Evolutionary conservation across 164 flowering plant genomes (phyloP), one percentile per base, ranked within the genome.

Genomic region (Sedum album): DNA sequence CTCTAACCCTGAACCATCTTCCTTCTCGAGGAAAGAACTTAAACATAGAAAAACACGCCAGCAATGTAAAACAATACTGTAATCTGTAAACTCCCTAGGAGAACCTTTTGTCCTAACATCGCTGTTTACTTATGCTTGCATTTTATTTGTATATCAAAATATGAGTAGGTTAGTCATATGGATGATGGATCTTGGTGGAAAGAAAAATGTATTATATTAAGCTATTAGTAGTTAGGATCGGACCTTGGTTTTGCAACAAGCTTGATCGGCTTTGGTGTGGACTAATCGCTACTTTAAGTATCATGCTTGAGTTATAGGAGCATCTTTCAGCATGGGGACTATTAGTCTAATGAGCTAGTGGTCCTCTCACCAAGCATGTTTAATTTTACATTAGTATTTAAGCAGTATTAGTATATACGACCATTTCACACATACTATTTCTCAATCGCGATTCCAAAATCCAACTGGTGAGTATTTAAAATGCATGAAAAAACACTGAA

Each of bases 221-320:
- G 62, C 62, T 57, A 44, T 5, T 17, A 28, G 62, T 28, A 57
- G 33, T 57, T 57, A 57, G 21, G 62, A 57, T 57, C 62, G 26
- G 62, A 28, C 62, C 33, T 57, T 57, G 62, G 62, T 57, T 10
- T 57, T 57, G 18, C 17, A 6, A 20, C 57, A 57, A 28, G 30
- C 33, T 57, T 57, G 62, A 57, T 28, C 31, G 28, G 62, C 62
- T 33, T 57, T 57, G 28, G 4, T 57, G 62, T 57, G 62, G 20
- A 57, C 62, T 57, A 57, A 44, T 57, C 33, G 2, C 62, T 57
- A 57, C 21, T 57, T 57, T 57, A 57, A 57, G 15, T 11, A 57
- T 57, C 62, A 57, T 57, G 62, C 62, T 57, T 57, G 33, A 57
- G 62, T 57, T 57, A 28, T 26, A 55, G 30, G 60, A 55, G 31